These are phyloP conservation scores for Nannochloropsis salina DNA, from an alignment of 108 stramenopile genomes.

Conservation along the genomic window DNA sequence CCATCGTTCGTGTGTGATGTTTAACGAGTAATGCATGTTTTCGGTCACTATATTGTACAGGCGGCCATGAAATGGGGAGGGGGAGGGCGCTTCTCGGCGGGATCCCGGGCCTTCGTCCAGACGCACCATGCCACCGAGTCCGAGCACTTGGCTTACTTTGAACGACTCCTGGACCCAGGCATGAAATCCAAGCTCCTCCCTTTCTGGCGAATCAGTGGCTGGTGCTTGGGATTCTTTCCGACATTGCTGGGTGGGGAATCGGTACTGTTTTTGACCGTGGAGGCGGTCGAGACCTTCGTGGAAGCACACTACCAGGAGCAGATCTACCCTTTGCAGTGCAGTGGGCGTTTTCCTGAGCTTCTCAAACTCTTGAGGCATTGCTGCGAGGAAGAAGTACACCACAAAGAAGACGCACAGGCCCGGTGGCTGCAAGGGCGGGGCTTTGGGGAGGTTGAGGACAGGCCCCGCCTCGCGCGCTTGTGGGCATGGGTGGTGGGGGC, in stretches of 20 bases:
- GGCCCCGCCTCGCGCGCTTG: background rate
- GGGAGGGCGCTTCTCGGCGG: background rate
- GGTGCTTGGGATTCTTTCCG: slow-evolving; percentile 1
- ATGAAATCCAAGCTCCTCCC: background rate
- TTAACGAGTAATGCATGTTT: no score
- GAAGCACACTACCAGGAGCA: slow-evolving; percentile 31
- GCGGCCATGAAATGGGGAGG: background rate
- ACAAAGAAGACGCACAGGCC: slow-evolving; percentile 23
- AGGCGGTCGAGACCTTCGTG: slow-evolving; percentile 36
- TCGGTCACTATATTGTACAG: background rate
- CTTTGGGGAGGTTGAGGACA: background rate
- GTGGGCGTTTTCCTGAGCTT: slow-evolving; percentile 20
- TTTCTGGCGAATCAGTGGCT: slow-evolving; percentile 22
- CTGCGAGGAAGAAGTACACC: slow-evolving; percentile 29
- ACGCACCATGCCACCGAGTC: background rate
- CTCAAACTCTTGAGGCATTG: background rate
- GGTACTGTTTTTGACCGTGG: slow-evolving; percentile 30
- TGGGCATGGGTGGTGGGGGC: slow-evolving; percentile 20
- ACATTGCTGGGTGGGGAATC: slow-evolving; percentile 20
- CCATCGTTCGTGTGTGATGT: no score
- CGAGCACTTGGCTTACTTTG: background rate
- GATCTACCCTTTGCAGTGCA: background rate
- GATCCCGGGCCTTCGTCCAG: background rate
- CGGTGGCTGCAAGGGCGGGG: background rate
- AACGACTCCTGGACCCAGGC: background rate